A percentile compares a stretch with the other conserved stretches of the same genome.
These are phyloP conservation scores for Rhizopus sp. DNA, from an alignment of 371 early-diverging fungal species.

Conservation along the genomic window DNA sequence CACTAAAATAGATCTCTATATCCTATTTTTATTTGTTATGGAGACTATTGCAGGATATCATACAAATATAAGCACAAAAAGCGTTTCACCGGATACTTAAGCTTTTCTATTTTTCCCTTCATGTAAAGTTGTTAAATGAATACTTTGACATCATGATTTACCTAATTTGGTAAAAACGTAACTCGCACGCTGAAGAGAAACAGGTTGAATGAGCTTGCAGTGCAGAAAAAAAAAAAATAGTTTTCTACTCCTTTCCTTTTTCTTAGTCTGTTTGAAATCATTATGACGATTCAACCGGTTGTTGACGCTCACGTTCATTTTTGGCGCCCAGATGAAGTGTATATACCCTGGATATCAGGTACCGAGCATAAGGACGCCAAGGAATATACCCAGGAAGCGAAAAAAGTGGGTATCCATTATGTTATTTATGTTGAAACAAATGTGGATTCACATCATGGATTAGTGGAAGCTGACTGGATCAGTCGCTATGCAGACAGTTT, in stretches of 20 bases:
- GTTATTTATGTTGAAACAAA: constrained; percentile 33
- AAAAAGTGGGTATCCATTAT: constrained; percentile 1
- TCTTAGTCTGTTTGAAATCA: background rate
- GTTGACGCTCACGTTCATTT: constrained; percentile 49
- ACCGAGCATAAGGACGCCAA: constrained; percentile 25
- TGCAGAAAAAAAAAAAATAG: too few species aligned
- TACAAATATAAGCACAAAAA: too few species aligned
- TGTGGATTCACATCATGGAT: constrained; percentile 28
- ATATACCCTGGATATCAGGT: constrained; percentile 36
- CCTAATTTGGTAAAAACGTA: too few species aligned
- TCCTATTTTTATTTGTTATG: too few species aligned
- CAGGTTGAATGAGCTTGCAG: too few species aligned
- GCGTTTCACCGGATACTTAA: too few species aligned
- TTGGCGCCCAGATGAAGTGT: constrained; percentile 40
- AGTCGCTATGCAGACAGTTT: constrained; percentile 27
- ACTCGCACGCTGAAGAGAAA: too few species aligned
- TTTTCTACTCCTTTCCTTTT: background rate
- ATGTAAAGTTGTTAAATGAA: too few species aligned
- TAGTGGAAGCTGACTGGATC: constrained; percentile 51
- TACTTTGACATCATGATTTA: too few species aligned
- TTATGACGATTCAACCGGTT: constrained; percentile 6
- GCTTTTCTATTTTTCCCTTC: too few species aligned
- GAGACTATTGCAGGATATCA: too few species aligned
- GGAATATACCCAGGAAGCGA: constrained; percentile 11
- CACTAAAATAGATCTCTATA: too few species aligned